phyloP scores from a whole-genome alignment of 2,329 filamentous ascomycete species.

The Fusarium bactridioides region DNA sequence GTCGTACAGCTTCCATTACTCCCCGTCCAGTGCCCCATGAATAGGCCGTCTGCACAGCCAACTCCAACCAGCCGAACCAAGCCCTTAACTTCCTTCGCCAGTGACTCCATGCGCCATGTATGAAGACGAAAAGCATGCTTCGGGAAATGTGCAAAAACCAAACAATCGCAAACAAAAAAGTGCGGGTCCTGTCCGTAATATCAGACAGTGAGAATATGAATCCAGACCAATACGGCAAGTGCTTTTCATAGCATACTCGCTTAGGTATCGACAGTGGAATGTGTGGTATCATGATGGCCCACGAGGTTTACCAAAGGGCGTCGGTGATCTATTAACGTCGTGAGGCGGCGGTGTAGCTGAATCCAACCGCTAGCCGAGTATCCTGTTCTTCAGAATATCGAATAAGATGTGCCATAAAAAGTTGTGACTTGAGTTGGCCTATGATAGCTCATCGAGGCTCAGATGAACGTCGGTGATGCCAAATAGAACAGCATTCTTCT shows the following conservation, averaged over 20 bases:
- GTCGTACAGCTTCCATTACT: constrained; percentile 39
- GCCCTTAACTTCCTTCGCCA: constrained; percentile 47
- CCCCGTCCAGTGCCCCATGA: constrained; percentile 34
- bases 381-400: constrained; percentile 39
- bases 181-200: constrained; percentile 36
- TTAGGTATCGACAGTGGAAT: constrained; percentile 26
- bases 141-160: constrained; percentile 47
- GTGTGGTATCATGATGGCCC: constrained; percentile 38
- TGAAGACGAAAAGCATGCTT: constrained; percentile 49
- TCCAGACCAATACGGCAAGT: constrained; percentile 35
- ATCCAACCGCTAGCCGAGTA: constrained; percentile 44
- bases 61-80: constrained; percentile 50
- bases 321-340: constrained; percentile 47
- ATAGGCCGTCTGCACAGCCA: constrained; percentile 43
- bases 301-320: constrained; percentile 30
- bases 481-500: constrained; percentile 72
- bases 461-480: constrained; percentile 61
- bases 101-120: constrained; percentile 54
- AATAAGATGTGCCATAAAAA: constrained; percentile 19
- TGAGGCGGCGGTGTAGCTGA: constrained; percentile 41
- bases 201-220: constrained; percentile 43
- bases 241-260: constrained; percentile 21
- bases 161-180: constrained; percentile 40
- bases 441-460: constrained; percentile 58
- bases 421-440: constrained; percentile 19